These are phyloP conservation scores for Tylopilus balloui DNA, from an alignment of 768 basidiomycete species.

Conservation along the genomic window DNA sequence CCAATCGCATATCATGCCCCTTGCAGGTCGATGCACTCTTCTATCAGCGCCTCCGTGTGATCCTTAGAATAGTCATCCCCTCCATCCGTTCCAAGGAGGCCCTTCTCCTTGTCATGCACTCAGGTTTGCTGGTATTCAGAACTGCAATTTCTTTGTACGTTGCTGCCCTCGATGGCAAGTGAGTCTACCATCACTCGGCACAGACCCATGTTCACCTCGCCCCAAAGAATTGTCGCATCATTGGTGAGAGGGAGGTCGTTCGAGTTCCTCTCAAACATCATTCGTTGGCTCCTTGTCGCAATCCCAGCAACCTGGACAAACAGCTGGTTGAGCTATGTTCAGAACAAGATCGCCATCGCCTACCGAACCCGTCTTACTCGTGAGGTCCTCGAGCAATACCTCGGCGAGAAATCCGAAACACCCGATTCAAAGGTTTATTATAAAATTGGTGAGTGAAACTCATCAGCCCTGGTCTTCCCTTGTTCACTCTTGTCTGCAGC, in stretches of 20 bases:
- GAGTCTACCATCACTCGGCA: constrained; percentile 24
- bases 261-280: constrained; percentile 79
- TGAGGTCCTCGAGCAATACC: constrained; percentile 78
- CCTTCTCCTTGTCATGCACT: constrained; percentile 81
- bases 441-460: constrained; percentile 65
- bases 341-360: constrained; percentile 87
- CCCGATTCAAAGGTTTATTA: constrained; percentile 86
- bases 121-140: constrained; percentile 80
- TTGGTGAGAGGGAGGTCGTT: constrained; percentile 81
- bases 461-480: not conserved
- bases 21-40: constrained; percentile 85
- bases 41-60: constrained; percentile 69
- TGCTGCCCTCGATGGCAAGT: constrained; percentile 90
- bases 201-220: not conserved
- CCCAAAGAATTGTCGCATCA: constrained; percentile 82
- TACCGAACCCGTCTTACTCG: constrained; percentile 84
- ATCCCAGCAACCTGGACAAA: constrained; percentile 93
- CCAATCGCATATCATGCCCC: not conserved
- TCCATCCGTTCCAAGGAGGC: constrained; percentile 83
- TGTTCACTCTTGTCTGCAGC: constrained; percentile 41
- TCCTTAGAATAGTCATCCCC: constrained; percentile 88
- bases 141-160: constrained; percentile 94
- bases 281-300: constrained; percentile 87
- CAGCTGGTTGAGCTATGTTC: constrained; percentile 88
- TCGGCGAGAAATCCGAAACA: constrained; percentile 65